phyloP scores from a whole-genome alignment of 2,329 filamentous ascomycete species.

The Colletotrichum endophyticum region DNA sequence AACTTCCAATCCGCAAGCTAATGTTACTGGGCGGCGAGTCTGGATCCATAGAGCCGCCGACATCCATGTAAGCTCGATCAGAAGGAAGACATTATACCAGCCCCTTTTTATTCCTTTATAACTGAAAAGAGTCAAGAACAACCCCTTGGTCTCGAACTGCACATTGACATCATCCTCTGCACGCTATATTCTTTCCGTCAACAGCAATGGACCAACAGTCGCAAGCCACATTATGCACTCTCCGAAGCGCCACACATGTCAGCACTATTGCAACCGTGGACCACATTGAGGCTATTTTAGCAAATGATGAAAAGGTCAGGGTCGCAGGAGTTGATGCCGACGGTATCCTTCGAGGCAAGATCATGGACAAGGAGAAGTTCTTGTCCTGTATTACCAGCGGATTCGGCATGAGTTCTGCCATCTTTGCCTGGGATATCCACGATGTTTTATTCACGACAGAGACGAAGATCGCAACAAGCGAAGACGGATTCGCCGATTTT shows the following conservation, averaged over 20 bases:
- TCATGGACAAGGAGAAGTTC: slow-evolving; percentile 85
- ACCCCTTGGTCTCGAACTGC: not conserved
- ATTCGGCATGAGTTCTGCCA: slow-evolving; percentile 66
- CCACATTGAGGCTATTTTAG: not conserved
- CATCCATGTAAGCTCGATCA: not conserved
- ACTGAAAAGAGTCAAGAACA: not conserved
- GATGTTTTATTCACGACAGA: slow-evolving; percentile 74
- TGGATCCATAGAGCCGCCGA: not conserved
- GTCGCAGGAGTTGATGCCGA: slow-evolving; percentile 80
- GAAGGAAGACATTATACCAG: not conserved
- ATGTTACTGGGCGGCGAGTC: not conserved
- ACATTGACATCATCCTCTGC: not conserved
- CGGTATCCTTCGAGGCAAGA: slow-evolving; percentile 77
- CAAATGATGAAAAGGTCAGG: slow-evolving; percentile 25
- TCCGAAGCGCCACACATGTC: not conserved
- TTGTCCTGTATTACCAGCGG: slow-evolving; percentile 74
- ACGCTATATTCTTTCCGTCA: accelerated
- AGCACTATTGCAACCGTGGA: not conserved
- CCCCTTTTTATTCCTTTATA: not conserved
- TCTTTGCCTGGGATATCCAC: slow-evolving; percentile 81
- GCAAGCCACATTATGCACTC: not conserved
- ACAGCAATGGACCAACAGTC: not conserved
- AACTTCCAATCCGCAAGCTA: not conserved
- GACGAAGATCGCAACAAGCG: not conserved
- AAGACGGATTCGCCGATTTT: slow-evolving; percentile 23